Evolutionary conservation across 2,329 filamentous ascomycete genomes (phyloP).

Genomic region (Didymella pinodella): DNA sequence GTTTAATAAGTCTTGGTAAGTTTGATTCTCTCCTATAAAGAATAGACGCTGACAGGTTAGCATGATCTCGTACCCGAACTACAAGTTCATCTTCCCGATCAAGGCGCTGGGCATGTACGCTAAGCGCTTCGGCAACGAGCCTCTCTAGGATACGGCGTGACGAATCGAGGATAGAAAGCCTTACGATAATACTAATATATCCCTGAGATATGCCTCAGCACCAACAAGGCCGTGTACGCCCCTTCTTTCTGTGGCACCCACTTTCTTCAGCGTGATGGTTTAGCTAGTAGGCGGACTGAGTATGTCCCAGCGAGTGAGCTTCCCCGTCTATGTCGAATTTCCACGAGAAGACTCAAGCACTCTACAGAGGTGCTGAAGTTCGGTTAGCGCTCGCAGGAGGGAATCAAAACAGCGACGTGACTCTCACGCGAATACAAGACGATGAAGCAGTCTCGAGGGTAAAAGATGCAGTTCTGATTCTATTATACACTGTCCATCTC

Average conservation of each 20-base stretch:
- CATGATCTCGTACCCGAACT: slow-evolving; percentile 99
- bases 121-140: slow-evolving; percentile 42
- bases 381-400: no score
- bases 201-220: no score
- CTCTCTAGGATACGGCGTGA: not conserved
- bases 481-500: slow-evolving; percentile 14
- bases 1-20: slow-evolving; percentile 94
- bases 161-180: not conserved
- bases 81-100: slow-evolving; percentile 95
- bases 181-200: not conserved
- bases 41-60: slow-evolving; percentile 50
- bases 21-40: slow-evolving; percentile 27
- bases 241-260: no score
- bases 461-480: slow-evolving; percentile 9
- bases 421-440: no score
- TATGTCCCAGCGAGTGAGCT: no score
- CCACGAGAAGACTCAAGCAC: no score
- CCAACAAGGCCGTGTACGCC: no score
- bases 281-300: no score
- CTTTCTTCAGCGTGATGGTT: no score
- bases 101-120: slow-evolving; percentile 93
- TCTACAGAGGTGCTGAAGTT: no score
- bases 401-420: no score
- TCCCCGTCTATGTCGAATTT: no score
- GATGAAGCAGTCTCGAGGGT: not conserved